phyloP scores from a whole-genome alignment of 2,329 filamentous ascomycete species.

The Aplosporella prunicola region DNA sequence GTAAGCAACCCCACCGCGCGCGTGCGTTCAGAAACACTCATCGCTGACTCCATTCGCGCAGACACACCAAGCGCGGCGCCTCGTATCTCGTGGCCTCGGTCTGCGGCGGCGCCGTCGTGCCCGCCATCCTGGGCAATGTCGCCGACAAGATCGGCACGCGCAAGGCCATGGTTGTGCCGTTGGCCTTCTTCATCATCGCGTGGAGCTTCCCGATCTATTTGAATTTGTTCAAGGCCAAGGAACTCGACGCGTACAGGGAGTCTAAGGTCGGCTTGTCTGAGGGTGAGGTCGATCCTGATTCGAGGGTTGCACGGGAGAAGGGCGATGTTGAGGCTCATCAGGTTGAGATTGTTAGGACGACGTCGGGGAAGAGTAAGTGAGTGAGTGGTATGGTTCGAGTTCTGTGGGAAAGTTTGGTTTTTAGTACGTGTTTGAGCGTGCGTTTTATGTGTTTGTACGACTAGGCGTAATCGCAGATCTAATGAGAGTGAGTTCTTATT shows the following conservation, averaged over 20 bases:
- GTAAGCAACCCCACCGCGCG: not conserved
- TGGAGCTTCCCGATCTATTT: slow-evolving; percentile 30
- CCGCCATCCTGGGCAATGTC: slow-evolving; percentile 27
- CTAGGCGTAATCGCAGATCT: too few relatives aligned
- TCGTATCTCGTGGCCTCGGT: slow-evolving; percentile 29
- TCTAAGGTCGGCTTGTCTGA: slow-evolving; percentile 21
- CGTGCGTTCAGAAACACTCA: not conserved
- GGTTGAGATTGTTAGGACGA: slow-evolving; percentile 3
- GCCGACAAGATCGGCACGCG: slow-evolving; percentile 24
- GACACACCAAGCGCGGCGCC: slow-evolving; percentile 31
- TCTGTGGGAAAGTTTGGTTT: too few relatives aligned
- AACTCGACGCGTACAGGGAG: slow-evolving; percentile 28
- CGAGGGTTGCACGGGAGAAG: not conserved
- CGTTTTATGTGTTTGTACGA: too few relatives aligned
- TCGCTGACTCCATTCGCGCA: not conserved
- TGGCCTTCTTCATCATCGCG: slow-evolving; percentile 26
- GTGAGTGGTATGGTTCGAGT: not conserved
- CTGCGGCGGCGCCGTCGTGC: slow-evolving; percentile 27
- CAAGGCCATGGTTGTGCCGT: slow-evolving; percentile 27
- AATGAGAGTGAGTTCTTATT: too few relatives aligned
- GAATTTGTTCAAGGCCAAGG: slow-evolving; percentile 24
- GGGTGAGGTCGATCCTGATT: slow-evolving; percentile 12
- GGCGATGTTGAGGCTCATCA: slow-evolving; percentile 4
- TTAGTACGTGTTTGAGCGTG: too few relatives aligned
- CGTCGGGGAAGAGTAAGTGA: not conserved